phyloP scores from a whole-genome alignment of 2,329 filamentous ascomycete genomes.

The Colletotrichum cereale region DNA sequence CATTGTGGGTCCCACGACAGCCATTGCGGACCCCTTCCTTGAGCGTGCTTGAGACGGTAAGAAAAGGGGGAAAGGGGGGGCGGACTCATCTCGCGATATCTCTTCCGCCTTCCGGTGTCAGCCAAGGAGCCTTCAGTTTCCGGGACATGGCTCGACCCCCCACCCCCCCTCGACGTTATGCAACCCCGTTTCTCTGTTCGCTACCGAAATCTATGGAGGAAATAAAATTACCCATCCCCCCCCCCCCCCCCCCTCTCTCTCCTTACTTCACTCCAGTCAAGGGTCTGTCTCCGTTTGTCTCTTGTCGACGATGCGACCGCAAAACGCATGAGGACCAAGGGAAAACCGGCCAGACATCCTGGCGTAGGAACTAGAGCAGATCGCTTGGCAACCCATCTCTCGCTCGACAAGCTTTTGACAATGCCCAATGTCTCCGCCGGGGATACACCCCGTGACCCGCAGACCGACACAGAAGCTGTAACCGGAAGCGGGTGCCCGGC shows the following conservation, averaged over 20 bases:
- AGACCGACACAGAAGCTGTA: constrained; percentile 19
- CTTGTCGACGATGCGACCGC: background rate
- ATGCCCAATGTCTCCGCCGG: constrained; percentile 1
- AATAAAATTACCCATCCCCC: no score
- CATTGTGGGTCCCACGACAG: background rate
- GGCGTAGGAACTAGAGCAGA: constrained; percentile 9
- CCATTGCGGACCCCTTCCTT: background rate
- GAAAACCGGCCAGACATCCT: constrained; percentile 19
- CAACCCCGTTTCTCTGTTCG: background rate
- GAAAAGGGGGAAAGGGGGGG: background rate
- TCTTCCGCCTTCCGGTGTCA: background rate
- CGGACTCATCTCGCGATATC: background rate
- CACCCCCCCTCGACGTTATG: background rate
- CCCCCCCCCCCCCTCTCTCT: background rate
- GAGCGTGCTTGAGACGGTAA: background rate
- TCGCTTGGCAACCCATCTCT: constrained; percentile 2
- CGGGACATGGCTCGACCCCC: background rate
- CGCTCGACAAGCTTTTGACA: background rate
- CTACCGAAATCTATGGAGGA: background rate
- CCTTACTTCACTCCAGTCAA: no score
- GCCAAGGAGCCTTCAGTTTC: background rate
- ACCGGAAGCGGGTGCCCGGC: constrained; percentile 25
- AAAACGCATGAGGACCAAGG: constrained; percentile 3
- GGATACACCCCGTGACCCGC: constrained; percentile 11
- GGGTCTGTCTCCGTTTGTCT: background rate